Evolutionary conservation across 2,329 filamentous ascomycete species (phyloP).

Genomic region (Dryadomyces sulphureus): DNA sequence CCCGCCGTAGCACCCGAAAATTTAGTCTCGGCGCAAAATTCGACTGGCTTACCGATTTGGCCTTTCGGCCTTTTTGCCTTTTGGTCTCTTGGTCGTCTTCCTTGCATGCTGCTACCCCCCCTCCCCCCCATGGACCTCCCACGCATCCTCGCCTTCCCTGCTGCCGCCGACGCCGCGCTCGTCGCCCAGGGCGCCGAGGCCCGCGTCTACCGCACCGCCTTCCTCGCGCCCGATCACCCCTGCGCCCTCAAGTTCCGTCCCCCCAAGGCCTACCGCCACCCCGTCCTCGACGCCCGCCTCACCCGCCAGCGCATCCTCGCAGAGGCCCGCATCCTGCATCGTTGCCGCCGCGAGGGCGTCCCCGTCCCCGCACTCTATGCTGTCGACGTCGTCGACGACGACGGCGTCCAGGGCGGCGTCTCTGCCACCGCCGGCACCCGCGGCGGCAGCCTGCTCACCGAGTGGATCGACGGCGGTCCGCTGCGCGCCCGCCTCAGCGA

Average conservation of each 20-base stretch:
- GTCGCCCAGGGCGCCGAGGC: slow-evolving; percentile 93
- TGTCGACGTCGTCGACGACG: slow-evolving; percentile 38
- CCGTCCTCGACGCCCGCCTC: slow-evolving; percentile 71
- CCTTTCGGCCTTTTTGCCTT: too few relatives aligned
- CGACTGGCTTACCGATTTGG: too few relatives aligned
- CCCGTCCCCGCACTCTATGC: slow-evolving; percentile 70
- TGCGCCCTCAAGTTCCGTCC: slow-evolving; percentile 86
- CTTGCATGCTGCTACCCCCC: too few relatives aligned
- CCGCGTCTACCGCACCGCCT: slow-evolving; percentile 77
- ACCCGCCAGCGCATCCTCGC: slow-evolving; percentile 77
- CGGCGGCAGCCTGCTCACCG: slow-evolving; percentile 47
- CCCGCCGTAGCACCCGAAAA: too few relatives aligned
- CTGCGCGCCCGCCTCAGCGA: slow-evolving; percentile 56
- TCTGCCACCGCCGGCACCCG: background rate
- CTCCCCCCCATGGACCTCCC: slow-evolving; percentile 11
- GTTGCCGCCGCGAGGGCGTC: slow-evolving; percentile 65
- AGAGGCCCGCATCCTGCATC: slow-evolving; percentile 73
- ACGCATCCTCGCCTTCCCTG: slow-evolving; percentile 45
- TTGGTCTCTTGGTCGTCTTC: too few relatives aligned
- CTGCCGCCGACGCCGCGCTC: slow-evolving; percentile 43
- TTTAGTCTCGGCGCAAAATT: too few relatives aligned
- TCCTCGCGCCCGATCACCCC: slow-evolving; percentile 50
- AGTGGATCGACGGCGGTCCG: slow-evolving; percentile 66
- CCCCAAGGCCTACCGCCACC: slow-evolving; percentile 82
- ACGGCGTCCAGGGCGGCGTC: background rate